Evolutionary conservation across 2,329 filamentous ascomycete species (phyloP).

Genomic region (Alternaria sp.): DNA sequence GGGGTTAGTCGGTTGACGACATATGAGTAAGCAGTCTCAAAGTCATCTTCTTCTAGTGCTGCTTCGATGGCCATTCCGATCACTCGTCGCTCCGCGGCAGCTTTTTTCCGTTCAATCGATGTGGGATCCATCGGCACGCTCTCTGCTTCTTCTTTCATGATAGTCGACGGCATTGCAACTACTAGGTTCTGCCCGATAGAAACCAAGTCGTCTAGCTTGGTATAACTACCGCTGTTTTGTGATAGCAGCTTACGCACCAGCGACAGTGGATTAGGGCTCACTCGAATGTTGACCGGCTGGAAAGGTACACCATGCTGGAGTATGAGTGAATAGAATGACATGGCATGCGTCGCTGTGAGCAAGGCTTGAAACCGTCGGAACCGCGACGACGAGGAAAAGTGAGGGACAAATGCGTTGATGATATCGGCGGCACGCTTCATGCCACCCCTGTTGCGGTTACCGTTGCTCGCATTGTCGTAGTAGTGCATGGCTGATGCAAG

Average conservation of each 20-base stretch:
- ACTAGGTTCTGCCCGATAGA: constrained; percentile 74
- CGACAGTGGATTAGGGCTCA: constrained; percentile 77
- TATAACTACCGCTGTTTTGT: constrained; percentile 79
- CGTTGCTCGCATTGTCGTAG: constrained; percentile 85
- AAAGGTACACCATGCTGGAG: constrained; percentile 84
- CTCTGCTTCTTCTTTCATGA: constrained; percentile 60
- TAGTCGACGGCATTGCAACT: constrained; percentile 43
- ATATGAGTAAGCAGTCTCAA: constrained; percentile 87
- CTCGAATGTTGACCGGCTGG: constrained; percentile 78
- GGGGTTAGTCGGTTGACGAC: constrained; percentile 73
- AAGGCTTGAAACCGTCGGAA: constrained; percentile 70
- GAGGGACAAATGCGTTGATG: constrained; percentile 69
- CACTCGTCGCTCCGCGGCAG: constrained; percentile 70
- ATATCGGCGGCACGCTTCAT: constrained; percentile 74
- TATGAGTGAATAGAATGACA: constrained; percentile 79
- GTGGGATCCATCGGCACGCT: constrained; percentile 43
- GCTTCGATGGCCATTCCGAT: constrained; percentile 83
- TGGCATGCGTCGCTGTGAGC: constrained; percentile 75
- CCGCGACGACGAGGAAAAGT: constrained; percentile 63
- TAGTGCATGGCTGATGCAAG: constrained; percentile 71
- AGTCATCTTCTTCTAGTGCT: constrained; percentile 78
- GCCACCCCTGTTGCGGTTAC: constrained; percentile 77
- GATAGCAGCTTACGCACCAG: constrained; percentile 78
- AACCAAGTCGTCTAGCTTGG: constrained; percentile 76
- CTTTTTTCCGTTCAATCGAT: constrained; percentile 44